A percentile compares a stretch with the other conserved stretches of the same genome.
Conservation (phyloP, 31 red algal genomes). For the Endocladia muricata region DNA sequence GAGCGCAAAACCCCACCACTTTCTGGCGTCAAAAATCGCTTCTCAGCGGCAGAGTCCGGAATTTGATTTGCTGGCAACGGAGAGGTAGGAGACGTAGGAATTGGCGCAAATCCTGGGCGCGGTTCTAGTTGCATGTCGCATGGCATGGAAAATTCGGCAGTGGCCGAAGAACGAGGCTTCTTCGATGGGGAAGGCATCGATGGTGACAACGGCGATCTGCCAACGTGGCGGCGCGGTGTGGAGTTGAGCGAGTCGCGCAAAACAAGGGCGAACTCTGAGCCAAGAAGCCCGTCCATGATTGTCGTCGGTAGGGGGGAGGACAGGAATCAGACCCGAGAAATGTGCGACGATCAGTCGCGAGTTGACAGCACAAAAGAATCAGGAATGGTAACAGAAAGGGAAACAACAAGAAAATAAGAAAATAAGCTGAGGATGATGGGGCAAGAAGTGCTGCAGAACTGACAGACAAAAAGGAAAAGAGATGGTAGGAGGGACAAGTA, state of each 20-base stretch:
- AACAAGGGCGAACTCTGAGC: constrained; percentile 63
- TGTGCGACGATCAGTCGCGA: too few relatives aligned
- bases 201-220: not conserved
- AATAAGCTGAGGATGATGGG: too few relatives aligned
- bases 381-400: not conserved
- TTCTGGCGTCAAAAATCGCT: not conserved
- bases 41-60: not conserved
- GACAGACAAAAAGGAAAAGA: too few relatives aligned
- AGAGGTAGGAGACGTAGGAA: constrained; percentile 57
- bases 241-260: constrained; percentile 61
- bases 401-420: too few relatives aligned
- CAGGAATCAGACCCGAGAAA: not conserved
- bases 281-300: constrained; percentile 52
- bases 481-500: too few relatives aligned
- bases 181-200: constrained; percentile 3
- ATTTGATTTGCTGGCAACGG: constrained; percentile 15
- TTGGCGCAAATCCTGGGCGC: constrained; percentile 13
- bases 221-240: constrained; percentile 42
- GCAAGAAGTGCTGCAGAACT: too few relatives aligned
- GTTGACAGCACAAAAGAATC: not conserved
- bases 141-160: not conserved
- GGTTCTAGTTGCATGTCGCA: constrained; percentile 40
- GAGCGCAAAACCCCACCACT: not conserved
- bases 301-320: not conserved
- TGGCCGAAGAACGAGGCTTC: not conserved